Conservation (phyloP, 2,329 filamentous ascomycete genomes). For the Arthrobotrys sphaeroides region DNA sequence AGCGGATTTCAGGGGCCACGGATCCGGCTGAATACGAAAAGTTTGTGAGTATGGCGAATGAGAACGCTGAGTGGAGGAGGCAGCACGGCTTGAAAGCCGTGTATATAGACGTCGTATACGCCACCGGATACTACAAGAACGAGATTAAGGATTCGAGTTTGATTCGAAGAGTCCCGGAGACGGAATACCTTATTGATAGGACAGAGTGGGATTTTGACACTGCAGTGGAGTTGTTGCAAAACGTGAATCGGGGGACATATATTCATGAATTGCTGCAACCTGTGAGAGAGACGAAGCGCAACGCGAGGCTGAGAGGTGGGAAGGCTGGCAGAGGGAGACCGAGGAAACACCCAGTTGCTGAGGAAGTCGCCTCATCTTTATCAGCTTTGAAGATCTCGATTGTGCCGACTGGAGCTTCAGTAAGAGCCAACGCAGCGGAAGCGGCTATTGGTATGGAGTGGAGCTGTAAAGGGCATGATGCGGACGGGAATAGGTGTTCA, state of each 20-base stretch:
- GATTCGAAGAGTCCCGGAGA: slow-evolving; percentile 32
- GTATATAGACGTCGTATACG: slow-evolving; percentile 48
- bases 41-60: slow-evolving; percentile 34
- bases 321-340: slow-evolving; percentile 27
- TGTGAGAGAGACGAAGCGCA: slow-evolving; percentile 39
- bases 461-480: slow-evolving; percentile 38
- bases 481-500: slow-evolving; percentile 12
- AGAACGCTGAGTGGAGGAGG: slow-evolving; percentile 42
- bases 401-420: slow-evolving; percentile 13
- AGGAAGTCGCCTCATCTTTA: slow-evolving; percentile 34
- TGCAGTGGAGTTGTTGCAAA: slow-evolving; percentile 41
- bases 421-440: slow-evolving; percentile 2
- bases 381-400: slow-evolving; percentile 35
- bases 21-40: slow-evolving; percentile 33
- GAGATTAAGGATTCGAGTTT: slow-evolving; percentile 38
- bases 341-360: slow-evolving; percentile 14
- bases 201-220: slow-evolving; percentile 51
- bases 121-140: slow-evolving; percentile 38
- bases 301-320: slow-evolving; percentile 26
- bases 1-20: slow-evolving; percentile 20
- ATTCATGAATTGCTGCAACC: slow-evolving; percentile 44
- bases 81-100: slow-evolving; percentile 42
- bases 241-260: slow-evolving; percentile 48
- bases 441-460: not conserved
- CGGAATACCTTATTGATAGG: slow-evolving; percentile 47